A percentile compares a stretch with the other conserved stretches of the same genome.
These are phyloP conservation scores for Mortierella antarctica DNA, from an alignment of 192 early-diverging fungal species.

Conservation along the genomic window DNA sequence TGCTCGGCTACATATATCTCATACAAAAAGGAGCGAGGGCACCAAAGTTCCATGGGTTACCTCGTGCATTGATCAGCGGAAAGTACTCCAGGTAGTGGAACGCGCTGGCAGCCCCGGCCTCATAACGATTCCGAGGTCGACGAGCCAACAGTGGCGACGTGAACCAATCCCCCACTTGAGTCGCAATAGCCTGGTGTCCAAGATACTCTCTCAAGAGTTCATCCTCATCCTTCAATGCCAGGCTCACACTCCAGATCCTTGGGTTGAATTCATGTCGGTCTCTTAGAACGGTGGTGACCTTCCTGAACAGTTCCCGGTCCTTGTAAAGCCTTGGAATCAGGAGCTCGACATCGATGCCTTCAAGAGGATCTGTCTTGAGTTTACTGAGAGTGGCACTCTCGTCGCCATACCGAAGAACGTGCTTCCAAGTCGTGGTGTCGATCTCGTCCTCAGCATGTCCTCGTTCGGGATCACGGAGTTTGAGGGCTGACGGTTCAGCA, in stretches of 20 bases:
- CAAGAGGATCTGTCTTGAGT: conserved; percentile 18
- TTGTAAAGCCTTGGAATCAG: conserved; percentile 34
- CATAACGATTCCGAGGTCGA: conserved; percentile 11
- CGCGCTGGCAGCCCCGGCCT: neutral
- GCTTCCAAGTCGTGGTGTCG: conserved; percentile 25
- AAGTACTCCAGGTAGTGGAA: conserved; percentile 52
- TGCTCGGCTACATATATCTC: neutral
- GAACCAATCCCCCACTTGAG: conserved; percentile 32
- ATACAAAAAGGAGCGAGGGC: neutral
- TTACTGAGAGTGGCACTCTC: conserved; percentile 26
- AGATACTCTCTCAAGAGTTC: conserved; percentile 52
- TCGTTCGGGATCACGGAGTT: conserved; percentile 8
- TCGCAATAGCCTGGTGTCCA: conserved; percentile 4
- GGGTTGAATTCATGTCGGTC: conserved; percentile 32
- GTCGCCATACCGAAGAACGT: conserved; percentile 18
- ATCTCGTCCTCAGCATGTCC: neutral
- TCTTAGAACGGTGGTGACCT: conserved; percentile 44
- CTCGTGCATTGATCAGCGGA: conserved; percentile 62
- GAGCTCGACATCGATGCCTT: conserved; percentile 21
- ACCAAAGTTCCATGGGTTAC: conserved; percentile 9
- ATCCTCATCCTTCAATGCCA: conserved; percentile 39
- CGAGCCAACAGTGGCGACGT: conserved; percentile 32
- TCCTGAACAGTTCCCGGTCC: conserved; percentile 14
- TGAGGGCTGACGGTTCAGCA: conserved; percentile 24
- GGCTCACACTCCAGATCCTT: conserved; percentile 52